Evolutionary conservation across 257 asterid species (phyloP).

Genomic region (Salvia rosmarinus): DNA sequence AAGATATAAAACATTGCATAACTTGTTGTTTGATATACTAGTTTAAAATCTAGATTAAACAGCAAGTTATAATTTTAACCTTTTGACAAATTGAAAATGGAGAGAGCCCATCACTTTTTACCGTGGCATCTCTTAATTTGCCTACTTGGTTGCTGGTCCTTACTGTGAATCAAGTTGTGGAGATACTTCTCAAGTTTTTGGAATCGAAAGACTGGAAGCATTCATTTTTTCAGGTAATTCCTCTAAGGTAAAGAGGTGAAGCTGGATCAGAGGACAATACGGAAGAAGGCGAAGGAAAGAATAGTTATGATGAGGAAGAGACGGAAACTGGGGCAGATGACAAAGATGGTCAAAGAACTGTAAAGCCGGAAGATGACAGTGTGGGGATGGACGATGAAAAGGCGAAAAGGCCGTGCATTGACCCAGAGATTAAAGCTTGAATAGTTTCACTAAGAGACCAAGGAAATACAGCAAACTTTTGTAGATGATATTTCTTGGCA

Average conservation of each 20-base stretch:
- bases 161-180: conserved; percentile 92
- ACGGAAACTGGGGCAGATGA: conserved; percentile 14
- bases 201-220: conserved; percentile 83
- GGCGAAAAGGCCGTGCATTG: conserved; percentile 67
- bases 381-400: conserved; percentile 41
- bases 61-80: too few species aligned
- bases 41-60: too few species aligned
- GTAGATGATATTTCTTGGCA: conserved; percentile 3
- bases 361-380: conserved; percentile 29
- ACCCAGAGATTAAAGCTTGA: too few species aligned
- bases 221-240: conserved; percentile 82
- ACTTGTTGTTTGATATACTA: too few species aligned
- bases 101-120: too few species aligned
- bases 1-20: too few species aligned
- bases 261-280: conserved; percentile 39
- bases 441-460: background rate
- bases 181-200: conserved; percentile 79
- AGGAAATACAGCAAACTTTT: background rate
- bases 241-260: conserved; percentile 83
- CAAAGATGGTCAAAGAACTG: conserved; percentile 25
- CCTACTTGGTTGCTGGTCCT: conserved; percentile 61
- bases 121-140: conserved; percentile 7
- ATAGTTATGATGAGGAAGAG: conserved; percentile 34
- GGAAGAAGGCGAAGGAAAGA: conserved; percentile 43
- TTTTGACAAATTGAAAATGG: too few species aligned